Conservation (phyloP, 2,329 filamentous ascomycete species). For the Sporothrix humicola region DNA sequence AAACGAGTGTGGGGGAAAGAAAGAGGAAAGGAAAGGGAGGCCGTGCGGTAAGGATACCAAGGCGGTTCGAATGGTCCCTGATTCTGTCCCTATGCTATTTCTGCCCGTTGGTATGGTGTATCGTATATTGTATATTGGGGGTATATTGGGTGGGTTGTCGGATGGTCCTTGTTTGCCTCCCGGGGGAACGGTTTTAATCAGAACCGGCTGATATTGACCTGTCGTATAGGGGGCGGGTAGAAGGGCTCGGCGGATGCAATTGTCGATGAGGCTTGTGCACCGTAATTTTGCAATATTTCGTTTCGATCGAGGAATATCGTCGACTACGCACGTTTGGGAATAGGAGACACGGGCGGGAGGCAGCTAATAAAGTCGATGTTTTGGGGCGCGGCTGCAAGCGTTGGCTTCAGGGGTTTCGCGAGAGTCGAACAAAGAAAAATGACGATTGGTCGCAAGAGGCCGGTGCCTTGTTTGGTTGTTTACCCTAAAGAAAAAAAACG, state of each 20-base stretch:
- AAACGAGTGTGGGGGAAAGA: not conserved
- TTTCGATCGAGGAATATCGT: constrained; percentile 9
- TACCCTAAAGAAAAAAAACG: not conserved
- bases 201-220: constrained; percentile 31
- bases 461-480: constrained; percentile 10
- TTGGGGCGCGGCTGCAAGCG: constrained; percentile 5
- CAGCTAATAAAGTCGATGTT: constrained; percentile 14
- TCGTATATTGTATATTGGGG: not conserved
- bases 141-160: not conserved
- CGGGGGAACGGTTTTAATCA: constrained; percentile 26
- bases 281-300: too few species aligned
- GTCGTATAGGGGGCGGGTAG: not conserved
- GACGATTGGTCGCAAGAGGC: not conserved
- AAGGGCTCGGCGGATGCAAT: constrained; percentile 28
- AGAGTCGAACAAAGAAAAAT: not conserved
- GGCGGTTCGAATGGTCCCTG: constrained; percentile 22
- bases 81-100: not conserved
- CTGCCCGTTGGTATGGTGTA: not conserved
- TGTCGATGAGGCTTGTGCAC: not conserved
- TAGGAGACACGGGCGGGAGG: not conserved
- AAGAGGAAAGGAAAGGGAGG: constrained; percentile 6
- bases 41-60: constrained; percentile 20
- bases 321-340: constrained; percentile 8
- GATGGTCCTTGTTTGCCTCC: constrained; percentile 14
- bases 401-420: constrained; percentile 19